phyloP scores from a whole-genome alignment of 352 stramenopile genomes.

The Phytophthora citrophthora region DNA sequence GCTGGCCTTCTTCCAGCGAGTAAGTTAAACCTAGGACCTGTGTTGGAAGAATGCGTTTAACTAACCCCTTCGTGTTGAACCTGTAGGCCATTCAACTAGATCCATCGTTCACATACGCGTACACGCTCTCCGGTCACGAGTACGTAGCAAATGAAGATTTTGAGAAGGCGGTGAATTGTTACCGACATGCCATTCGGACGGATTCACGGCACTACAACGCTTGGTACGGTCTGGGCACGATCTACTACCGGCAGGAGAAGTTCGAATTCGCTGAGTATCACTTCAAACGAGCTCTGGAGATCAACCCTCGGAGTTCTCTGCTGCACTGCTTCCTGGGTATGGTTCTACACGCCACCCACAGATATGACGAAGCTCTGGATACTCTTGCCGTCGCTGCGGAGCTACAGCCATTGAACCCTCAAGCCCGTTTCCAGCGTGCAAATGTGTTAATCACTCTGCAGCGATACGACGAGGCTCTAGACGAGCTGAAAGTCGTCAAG shows the following conservation, averaged over 20 bases:
- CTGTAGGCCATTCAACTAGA: slow-evolving; percentile 92
- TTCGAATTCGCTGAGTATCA: slow-evolving; percentile 98
- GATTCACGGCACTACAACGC: slow-evolving; percentile 94
- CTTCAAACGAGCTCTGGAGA: slow-evolving; percentile 92
- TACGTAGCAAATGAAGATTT: slow-evolving; percentile 99
- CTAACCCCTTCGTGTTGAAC: slow-evolving; percentile 1
- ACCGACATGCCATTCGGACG: slow-evolving; percentile 93
- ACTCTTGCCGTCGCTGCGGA: slow-evolving; percentile 89
- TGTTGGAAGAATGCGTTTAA: not conserved
- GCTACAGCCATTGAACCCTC: slow-evolving; percentile 93
- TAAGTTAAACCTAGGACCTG: slow-evolving; percentile 27
- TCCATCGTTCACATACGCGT: slow-evolving; percentile 96
- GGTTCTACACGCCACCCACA: slow-evolving; percentile 92
- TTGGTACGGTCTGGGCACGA: slow-evolving; percentile 93
- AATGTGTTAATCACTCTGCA: slow-evolving; percentile 95
- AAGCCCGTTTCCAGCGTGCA: slow-evolving; percentile 94
- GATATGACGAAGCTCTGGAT: slow-evolving; percentile 91
- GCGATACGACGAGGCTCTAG: slow-evolving; percentile 91
- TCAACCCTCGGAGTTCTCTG: slow-evolving; percentile 95
- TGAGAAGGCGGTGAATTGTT: slow-evolving; percentile 96
- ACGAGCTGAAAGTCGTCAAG: slow-evolving; percentile 92
- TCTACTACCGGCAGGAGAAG: slow-evolving; percentile 98
- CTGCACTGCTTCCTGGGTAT: slow-evolving; percentile 97
- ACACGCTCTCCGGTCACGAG: slow-evolving; percentile 97
- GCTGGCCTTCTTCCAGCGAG: slow-evolving; percentile 95